These are phyloP conservation scores for Cladophialophora chaetospira DNA, from an alignment of 2,329 filamentous ascomycete genomes.

Conservation along the genomic window DNA sequence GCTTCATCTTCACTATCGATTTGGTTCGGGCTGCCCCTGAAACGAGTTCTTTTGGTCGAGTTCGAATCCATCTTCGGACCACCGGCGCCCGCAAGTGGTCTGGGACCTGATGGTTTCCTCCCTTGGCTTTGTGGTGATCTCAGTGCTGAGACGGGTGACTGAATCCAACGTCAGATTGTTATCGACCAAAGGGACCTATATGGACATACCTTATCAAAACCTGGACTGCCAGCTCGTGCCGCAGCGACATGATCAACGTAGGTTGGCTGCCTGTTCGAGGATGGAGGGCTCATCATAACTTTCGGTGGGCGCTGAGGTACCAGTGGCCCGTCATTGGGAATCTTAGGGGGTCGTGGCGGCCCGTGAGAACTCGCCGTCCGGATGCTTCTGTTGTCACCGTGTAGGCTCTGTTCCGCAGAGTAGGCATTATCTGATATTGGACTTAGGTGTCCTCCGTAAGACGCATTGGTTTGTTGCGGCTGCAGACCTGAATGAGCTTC, in stretches of 20 bases:
- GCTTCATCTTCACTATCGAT: conserved; percentile 37
- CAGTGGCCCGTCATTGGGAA: conserved; percentile 60
- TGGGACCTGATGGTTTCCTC: conserved; percentile 52
- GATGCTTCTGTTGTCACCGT: conserved; percentile 22
- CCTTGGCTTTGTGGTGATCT: conserved; percentile 38
- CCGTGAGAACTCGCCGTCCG: conserved; percentile 39
- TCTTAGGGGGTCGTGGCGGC: conserved; percentile 56
- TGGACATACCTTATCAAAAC: conserved; percentile 36
- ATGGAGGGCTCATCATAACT: conserved; percentile 34
- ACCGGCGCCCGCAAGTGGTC: conserved; percentile 45
- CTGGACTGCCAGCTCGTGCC: conserved; percentile 36
- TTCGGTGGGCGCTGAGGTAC: conserved; percentile 55
- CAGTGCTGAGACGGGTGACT: conserved; percentile 33
- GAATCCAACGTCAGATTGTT: conserved; percentile 13
- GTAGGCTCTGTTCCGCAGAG: conserved; percentile 38
- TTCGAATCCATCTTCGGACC: conserved; percentile 38
- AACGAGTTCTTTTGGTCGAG: conserved; percentile 40
- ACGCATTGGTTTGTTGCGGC: neutral
- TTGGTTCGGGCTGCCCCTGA: conserved; percentile 45
- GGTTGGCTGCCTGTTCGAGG: conserved; percentile 39
- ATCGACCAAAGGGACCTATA: conserved; percentile 9
- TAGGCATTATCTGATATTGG: conserved; percentile 51
- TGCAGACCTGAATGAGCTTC: conserved; percentile 24
- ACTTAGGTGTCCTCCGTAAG: conserved; percentile 45
- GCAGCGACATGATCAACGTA: conserved; percentile 47